Evolutionary conservation across 306 rosid species (phyloP).

Genomic region (peach (Prunus persica)): DNA sequence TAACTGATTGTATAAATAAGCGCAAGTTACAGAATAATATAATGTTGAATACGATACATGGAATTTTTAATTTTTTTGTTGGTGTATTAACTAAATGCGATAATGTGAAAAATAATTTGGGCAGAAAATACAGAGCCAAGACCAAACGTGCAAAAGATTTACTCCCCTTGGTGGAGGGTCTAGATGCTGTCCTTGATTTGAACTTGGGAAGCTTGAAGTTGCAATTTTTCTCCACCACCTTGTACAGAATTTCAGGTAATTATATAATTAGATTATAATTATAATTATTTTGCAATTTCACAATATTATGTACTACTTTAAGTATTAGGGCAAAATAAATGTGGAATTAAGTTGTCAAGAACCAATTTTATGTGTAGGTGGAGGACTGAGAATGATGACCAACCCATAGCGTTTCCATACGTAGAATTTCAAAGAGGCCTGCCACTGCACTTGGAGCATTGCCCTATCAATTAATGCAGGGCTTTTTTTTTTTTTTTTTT

Average conservation of each 20-base stretch:
- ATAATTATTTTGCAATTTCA: too few species aligned
- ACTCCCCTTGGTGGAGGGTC: slow-evolving; percentile 41
- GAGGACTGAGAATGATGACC: slow-evolving; percentile 31
- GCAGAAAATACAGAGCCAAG: slow-evolving; percentile 17
- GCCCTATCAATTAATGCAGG: not conserved
- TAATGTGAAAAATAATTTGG: not conserved
- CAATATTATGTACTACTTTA: too few species aligned
- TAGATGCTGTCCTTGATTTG: slow-evolving; percentile 38
- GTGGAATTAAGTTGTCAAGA: not conserved
- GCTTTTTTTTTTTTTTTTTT: too few species aligned
- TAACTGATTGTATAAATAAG: too few species aligned
- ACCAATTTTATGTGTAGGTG: slow-evolving; percentile 20
- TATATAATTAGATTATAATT: too few species aligned
- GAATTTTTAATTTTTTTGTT: not conserved
- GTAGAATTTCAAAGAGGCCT: slow-evolving; percentile 33
- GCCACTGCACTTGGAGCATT: slow-evolving; percentile 23
- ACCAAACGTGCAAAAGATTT: slow-evolving; percentile 30
- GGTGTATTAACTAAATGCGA: not conserved
- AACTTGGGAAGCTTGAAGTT: slow-evolving; percentile 34
- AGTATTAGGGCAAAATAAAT: too few species aligned
- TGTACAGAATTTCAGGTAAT: slow-evolving; percentile 33
- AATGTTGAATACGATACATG: too few species aligned
- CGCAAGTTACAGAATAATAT: too few species aligned
- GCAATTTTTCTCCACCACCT: slow-evolving; percentile 39
- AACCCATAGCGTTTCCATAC: slow-evolving; percentile 32